These are phyloP conservation scores for Oryza punctata DNA, from an alignment of 176 grass and related monocot genomes.

Conservation along the genomic window DNA sequence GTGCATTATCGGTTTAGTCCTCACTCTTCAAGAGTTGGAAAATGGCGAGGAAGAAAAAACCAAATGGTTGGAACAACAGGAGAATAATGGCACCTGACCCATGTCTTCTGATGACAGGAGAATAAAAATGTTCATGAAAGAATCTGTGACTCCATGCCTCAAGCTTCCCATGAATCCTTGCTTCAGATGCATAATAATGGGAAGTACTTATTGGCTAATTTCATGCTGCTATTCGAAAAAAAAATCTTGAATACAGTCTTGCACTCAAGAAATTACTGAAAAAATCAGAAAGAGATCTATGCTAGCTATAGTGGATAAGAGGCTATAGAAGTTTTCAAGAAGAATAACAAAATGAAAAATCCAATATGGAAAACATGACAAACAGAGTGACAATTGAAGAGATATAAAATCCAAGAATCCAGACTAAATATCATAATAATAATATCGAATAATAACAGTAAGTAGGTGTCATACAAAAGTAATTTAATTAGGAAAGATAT, in stretches of 20 bases:
- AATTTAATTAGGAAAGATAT: conserved; percentile 50
- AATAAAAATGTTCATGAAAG: neutral
- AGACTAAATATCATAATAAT: conserved; percentile 19
- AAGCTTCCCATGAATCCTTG: neutral
- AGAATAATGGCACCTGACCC: neutral
- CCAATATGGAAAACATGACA: neutral
- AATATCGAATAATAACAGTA: conserved; percentile 38
- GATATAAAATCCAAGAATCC: neutral
- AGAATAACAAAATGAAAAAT: neutral
- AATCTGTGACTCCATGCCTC: neutral
- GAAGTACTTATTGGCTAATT: neutral
- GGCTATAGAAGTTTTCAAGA: no score
- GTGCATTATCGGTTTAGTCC: neutral
- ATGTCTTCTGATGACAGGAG: neutral
- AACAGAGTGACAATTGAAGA: conserved; percentile 19
- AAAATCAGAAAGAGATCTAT: neutral
- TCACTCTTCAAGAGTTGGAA: no score
- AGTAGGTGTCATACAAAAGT: conserved; percentile 49
- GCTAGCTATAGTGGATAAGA: no score
- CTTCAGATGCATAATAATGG: neutral
- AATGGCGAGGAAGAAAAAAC: no score
- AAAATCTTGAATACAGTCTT: neutral
- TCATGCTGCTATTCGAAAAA: neutral
- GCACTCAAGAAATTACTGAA: neutral
- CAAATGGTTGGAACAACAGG: no score